These are phyloP conservation scores for Geranium rotundifolium DNA, from an alignment of 345 rosid species.

Conservation along the genomic window DNA sequence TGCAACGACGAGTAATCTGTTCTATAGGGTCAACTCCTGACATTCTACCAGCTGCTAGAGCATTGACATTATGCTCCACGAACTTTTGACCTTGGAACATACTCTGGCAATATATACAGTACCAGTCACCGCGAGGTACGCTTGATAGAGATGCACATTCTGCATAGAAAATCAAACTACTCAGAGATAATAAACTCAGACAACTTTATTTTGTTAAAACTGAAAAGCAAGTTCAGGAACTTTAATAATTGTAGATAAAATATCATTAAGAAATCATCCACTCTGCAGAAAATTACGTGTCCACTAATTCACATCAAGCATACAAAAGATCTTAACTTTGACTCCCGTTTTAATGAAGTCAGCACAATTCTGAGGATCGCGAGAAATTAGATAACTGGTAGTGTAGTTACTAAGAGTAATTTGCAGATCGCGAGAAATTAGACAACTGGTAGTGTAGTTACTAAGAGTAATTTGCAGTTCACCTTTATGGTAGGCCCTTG, in stretches of 20 bases:
- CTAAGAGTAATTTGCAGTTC: conserved; percentile 11
- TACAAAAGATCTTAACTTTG: too few relatives aligned
- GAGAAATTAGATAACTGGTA: too few relatives aligned
- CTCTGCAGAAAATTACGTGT: too few relatives aligned
- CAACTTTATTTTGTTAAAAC: too few relatives aligned
- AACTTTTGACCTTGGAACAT: conserved; percentile 49
- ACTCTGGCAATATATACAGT: conserved; percentile 75
- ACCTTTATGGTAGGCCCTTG: conserved; percentile 96
- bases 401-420: background rate
- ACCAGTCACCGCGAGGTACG: conserved; percentile 81
- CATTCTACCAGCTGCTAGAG: conserved; percentile 74
- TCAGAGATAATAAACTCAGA: conserved; percentile 7
- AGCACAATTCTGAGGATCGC: too few relatives aligned
- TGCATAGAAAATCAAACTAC: conserved; percentile 26
- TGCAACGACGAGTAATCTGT: conserved; percentile 72
- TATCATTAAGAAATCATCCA: too few relatives aligned
- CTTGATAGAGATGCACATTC: conserved; percentile 66
- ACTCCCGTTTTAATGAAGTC: too few relatives aligned
- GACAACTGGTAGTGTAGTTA: background rate
- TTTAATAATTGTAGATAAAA: too few relatives aligned
- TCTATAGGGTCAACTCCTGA: conserved; percentile 73
- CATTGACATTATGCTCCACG: conserved; percentile 51
- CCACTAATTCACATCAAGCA: too few relatives aligned
- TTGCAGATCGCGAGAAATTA: too few relatives aligned
- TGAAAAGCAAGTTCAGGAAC: too few relatives aligned